Base-by-base conservation (phyloP, 2,329 filamentous ascomycete genomes). In the Nemania abortiva region DNA sequence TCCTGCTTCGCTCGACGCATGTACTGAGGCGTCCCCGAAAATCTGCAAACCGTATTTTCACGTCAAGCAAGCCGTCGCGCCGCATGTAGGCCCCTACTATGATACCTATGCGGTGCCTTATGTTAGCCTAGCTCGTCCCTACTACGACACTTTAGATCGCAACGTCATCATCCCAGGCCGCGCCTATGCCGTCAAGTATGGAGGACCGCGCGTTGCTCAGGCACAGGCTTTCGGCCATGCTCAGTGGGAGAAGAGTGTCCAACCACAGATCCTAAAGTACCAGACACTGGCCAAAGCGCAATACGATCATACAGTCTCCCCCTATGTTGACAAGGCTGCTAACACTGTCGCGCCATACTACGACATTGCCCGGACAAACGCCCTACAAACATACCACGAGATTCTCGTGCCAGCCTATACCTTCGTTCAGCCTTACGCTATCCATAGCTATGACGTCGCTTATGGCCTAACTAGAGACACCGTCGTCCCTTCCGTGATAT, bases 21-120 rank as follows among this genome's bases (percentile, higher is more conserved):
- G 96, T 76, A 87, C 89, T 75, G 88, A 91, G 29, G 82, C 86
- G 34, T 92, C 93, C 1, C 92, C 95, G 0, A 86, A 84, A 72
- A 88, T 98, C 70, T 99, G 96, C 87, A 91, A 91, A 77, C 91
- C 92, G 10, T 98, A 98, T 86, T 86, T 91, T 83, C 81, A 89
- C 82, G 74, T 89, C 84, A 83, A 90, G 85, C 81, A 86, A 22
- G 77, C 82, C 66, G 83, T 95, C 68, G 82, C 89, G 29, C 96
- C 96, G 3, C 91, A 95, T 79, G 77, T 97, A 37, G 86, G 91
- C 74, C 95, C 95, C 2, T 97, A 97, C 82, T 98, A 98, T 81
- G 84, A 95, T 73, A 81, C 88, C 66, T 97, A 98, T 77, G 91
- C 93, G 27, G 92, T 91, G 6, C 93, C 94, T 2, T 96, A 98